Conservation (phyloP, 768 basidiomycete genomes). For the Hypsizygus marmoreus region DNA sequence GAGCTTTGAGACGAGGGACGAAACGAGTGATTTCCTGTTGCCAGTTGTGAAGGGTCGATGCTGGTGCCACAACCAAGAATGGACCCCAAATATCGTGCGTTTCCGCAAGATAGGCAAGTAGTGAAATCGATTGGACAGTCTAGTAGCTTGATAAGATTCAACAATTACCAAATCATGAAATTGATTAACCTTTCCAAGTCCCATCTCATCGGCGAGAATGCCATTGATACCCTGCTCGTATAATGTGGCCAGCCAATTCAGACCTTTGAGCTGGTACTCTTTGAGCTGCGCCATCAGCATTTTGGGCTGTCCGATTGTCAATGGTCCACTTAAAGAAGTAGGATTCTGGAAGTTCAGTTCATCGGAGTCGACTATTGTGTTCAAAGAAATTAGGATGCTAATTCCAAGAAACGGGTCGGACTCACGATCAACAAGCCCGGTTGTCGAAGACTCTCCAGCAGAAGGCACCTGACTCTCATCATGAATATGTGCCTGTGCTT, state of each 20-base stretch:
- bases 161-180: constrained; percentile 3
- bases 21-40: constrained; percentile 98
- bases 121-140: constrained; percentile 98
- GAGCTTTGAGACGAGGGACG: constrained; percentile 88
- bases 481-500: constrained; percentile 48
- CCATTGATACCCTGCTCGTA: constrained; percentile 99
- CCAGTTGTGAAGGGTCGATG: constrained; percentile 98
- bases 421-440: constrained; percentile 75
- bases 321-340: constrained; percentile 79
- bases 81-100: constrained; percentile 99
- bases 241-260: constrained; percentile 96
- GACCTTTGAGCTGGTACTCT: constrained; percentile 96
- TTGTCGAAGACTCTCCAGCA: constrained; percentile 27
- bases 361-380: constrained; percentile 79
- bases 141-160: constrained; percentile 27
- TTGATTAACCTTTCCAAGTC: constrained; percentile 73
- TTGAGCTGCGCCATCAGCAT: constrained; percentile 97
- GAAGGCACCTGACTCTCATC: constrained; percentile 48
- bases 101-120: constrained; percentile 95
- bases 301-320: constrained; percentile 88
- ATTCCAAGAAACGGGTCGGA: constrained; percentile 5
- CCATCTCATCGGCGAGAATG: constrained; percentile 99
- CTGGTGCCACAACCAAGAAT: constrained; percentile 96
- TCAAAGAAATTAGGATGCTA: constrained; percentile 8
- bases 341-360: constrained; percentile 99